Percentiles rank a stretch among this genome's conserved stretches.
Evolutionary conservation across 2,329 filamentous ascomycete genomes (phyloP).

Genomic region (Mariannaea elegans): DNA sequence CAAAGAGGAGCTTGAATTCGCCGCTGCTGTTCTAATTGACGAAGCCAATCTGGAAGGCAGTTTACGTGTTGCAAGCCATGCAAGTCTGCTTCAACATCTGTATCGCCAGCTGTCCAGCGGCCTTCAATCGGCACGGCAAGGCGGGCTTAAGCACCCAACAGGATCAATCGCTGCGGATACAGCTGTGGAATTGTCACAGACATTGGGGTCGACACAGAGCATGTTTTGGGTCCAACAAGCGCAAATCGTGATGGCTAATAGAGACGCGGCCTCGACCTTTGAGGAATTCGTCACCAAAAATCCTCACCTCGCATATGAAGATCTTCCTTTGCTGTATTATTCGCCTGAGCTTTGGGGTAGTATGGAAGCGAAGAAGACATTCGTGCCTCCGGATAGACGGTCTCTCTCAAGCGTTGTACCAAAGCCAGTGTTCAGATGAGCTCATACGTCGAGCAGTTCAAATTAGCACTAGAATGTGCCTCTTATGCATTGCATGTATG

Average conservation of each 20-base stretch:
- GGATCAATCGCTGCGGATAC: constrained; percentile 11
- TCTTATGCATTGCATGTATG: too few relatives aligned
- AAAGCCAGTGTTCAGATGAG: neutral
- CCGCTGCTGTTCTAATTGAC: constrained; percentile 30
- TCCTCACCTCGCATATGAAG: constrained; percentile 37
- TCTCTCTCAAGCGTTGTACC: constrained; percentile 30
- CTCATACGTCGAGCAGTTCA: neutral
- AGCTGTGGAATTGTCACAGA: constrained; percentile 28
- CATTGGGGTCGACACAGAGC: constrained; percentile 33
- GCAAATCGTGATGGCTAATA: constrained; percentile 23
- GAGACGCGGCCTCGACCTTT: constrained; percentile 12
- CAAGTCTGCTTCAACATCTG: constrained; percentile 25
- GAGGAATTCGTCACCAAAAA: constrained; percentile 31
- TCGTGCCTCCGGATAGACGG: constrained; percentile 37
- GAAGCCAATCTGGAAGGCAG: constrained; percentile 27
- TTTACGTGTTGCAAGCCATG: constrained; percentile 32
- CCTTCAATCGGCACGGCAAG: neutral
- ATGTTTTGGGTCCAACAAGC: constrained; percentile 43
- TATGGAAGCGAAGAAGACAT: constrained; percentile 33
- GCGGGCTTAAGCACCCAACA: constrained; percentile 4
- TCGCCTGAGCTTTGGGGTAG: constrained; percentile 41
- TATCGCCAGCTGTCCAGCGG: constrained; percentile 3
- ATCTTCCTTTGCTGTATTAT: constrained; percentile 40
- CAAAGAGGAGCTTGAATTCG: constrained; percentile 31
- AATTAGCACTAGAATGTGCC: too few relatives aligned